These are phyloP conservation scores for Paramecium pentaurelia DNA, from an alignment of 73 alveolate genomes.

Conservation along the genomic window DNA sequence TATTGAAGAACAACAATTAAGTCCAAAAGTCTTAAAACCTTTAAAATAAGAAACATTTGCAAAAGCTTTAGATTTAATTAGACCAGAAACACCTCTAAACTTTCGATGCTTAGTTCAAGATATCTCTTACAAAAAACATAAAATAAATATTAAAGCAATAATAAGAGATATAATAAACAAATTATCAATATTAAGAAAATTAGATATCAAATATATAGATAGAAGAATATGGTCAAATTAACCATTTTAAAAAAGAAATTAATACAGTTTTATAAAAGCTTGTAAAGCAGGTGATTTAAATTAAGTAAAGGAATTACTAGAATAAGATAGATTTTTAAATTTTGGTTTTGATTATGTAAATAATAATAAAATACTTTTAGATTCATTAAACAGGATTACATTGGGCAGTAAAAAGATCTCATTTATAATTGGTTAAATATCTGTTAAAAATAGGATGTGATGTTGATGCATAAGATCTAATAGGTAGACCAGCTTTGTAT, in stretches of 20 bases:
- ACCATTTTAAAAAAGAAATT: background rate
- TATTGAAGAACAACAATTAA: background rate
- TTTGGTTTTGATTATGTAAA: constrained; percentile 25
- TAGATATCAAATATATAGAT: background rate
- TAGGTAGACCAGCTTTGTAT: constrained; percentile 9
- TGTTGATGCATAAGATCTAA: constrained; percentile 5
- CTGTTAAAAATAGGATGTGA: background rate
- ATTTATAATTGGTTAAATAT: background rate
- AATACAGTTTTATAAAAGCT: background rate
- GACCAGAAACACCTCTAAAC: background rate
- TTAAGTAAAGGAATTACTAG: background rate
- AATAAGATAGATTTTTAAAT: background rate
- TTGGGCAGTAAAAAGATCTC: constrained; percentile 19
- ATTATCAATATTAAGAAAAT: background rate
- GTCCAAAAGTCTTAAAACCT: background rate
- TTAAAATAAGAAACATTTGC: background rate
- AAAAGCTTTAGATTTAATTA: background rate
- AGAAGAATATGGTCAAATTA: background rate
- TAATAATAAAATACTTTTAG: background rate
- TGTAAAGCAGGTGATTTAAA: background rate
- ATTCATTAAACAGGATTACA: background rate
- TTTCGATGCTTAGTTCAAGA: background rate
- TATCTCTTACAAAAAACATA: background rate
- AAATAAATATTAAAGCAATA: background rate
- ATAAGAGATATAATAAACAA: background rate